Percentiles rank a stretch among this genome's conserved stretches.
phyloP scores from a whole-genome alignment of 2,329 filamentous ascomycete genomes.

The Hypocreales sp. region DNA sequence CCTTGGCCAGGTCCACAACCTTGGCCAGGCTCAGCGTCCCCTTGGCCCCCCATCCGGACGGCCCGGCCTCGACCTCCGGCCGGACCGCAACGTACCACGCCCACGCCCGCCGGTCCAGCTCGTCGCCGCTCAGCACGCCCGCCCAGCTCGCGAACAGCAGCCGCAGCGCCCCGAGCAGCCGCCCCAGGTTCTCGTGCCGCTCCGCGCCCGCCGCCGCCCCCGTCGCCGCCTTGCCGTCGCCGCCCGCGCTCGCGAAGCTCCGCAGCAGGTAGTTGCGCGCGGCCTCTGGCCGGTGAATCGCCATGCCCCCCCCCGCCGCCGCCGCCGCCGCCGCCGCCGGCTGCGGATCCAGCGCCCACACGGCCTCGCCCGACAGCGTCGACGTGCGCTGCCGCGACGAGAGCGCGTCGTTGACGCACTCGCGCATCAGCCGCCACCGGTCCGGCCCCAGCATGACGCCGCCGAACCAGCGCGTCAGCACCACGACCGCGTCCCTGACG shows the following conservation, averaged over 20 bases:
- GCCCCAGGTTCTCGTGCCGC: conserved; percentile 52
- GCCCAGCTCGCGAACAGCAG: conserved; percentile 63
- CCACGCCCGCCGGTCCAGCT: conserved; percentile 67
- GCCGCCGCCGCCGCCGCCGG: conserved; percentile 25
- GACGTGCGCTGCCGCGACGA: conserved; percentile 27
- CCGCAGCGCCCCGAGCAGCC: conserved; percentile 56
- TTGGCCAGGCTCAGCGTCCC: conserved; percentile 49
- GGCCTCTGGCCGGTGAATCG: conserved; percentile 58
- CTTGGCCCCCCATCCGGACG: conserved; percentile 72
- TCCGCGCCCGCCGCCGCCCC: conserved; percentile 36
- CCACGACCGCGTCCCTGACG: conserved; percentile 35
- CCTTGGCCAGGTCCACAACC: conserved; percentile 50
- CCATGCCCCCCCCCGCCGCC: conserved; percentile 38
- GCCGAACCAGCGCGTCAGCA: conserved; percentile 47
- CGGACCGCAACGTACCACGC: conserved; percentile 65
- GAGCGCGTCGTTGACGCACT: conserved; percentile 37
- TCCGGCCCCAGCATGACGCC: conserved; percentile 46
- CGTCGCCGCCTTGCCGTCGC: conserved; percentile 29
- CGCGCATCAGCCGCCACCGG: conserved; percentile 46
- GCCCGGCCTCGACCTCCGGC: conserved; percentile 60
- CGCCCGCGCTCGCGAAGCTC: conserved; percentile 36
- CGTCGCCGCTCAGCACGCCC: conserved; percentile 39
- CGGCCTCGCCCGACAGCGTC: conserved; percentile 29
- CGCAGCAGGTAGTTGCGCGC: conserved; percentile 44
- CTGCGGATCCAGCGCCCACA: conserved; percentile 46